Conservation (phyloP, 192 early-diverging fungal genomes). For the Coemansia sp. region DNA sequence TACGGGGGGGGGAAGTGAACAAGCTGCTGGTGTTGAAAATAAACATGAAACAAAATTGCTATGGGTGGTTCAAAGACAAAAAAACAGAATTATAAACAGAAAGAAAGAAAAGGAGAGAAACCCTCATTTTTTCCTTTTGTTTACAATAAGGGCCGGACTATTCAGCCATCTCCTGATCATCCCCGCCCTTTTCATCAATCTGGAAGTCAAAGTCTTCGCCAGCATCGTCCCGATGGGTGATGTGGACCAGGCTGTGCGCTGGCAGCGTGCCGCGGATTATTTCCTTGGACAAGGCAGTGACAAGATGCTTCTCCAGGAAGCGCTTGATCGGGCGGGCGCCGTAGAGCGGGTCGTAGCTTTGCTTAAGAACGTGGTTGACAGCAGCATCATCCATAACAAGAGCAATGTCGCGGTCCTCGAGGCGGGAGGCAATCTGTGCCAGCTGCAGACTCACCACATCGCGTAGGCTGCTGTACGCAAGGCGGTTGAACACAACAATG, state of each 20-base stretch:
- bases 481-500: conserved; percentile 82
- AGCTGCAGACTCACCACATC: conserved; percentile 77
- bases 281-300: conserved; percentile 76
- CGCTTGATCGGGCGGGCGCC: conserved; percentile 93
- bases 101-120: conserved; percentile 7
- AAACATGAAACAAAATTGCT: background rate
- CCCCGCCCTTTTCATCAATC: conserved; percentile 28
- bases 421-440: conserved; percentile 60
- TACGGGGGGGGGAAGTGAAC: no score
- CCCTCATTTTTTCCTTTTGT: background rate
- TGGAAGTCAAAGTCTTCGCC: conserved; percentile 41
- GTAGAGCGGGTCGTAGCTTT: conserved; percentile 90
- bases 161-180: conserved; percentile 38
- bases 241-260: conserved; percentile 59
- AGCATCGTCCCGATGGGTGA: conserved; percentile 38
- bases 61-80: background rate
- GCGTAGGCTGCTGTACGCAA: conserved; percentile 61
- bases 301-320: conserved; percentile 82
- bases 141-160: background rate
- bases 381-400: conserved; percentile 71
- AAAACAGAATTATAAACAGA: background rate
- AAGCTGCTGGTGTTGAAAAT: background rate
- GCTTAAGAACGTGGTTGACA: conserved; percentile 70
- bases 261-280: conserved; percentile 65
- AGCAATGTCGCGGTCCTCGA: conserved; percentile 74